Conservation (phyloP, 768 basidiomycete genomes). For the Hirschioporus abietinus region DNA sequence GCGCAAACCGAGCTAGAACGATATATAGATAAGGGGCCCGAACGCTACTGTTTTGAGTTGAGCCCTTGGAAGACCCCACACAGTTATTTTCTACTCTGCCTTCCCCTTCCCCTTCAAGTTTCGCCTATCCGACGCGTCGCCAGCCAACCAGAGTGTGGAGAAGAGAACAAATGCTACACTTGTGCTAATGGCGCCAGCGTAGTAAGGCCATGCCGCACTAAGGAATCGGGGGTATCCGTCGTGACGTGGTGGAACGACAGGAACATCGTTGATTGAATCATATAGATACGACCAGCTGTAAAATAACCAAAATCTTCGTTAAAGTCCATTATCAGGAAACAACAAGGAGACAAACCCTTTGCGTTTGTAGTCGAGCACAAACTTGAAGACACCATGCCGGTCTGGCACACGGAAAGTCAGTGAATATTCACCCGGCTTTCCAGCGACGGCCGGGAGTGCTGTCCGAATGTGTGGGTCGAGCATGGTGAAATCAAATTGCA, state of each 20-base stretch:
- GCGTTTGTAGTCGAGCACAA: slow-evolving; percentile 86
- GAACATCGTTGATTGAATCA: slow-evolving; percentile 60
- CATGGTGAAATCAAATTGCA: slow-evolving; percentile 98
- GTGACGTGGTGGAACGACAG: slow-evolving; percentile 90
- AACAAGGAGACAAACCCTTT: slow-evolving; percentile 55
- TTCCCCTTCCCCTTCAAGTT: slow-evolving; percentile 51
- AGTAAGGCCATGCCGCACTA: slow-evolving; percentile 94
- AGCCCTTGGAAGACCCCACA: too few species aligned
- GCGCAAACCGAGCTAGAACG: not conserved
- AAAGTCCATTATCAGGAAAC: not conserved
- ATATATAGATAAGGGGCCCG: not conserved
- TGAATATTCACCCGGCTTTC: slow-evolving; percentile 62
- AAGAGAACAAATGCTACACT: slow-evolving; percentile 83
- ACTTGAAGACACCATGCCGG: slow-evolving; percentile 97
- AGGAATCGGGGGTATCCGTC: slow-evolving; percentile 96
- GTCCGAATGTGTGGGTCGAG: slow-evolving; percentile 94
- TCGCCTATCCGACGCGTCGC: slow-evolving; percentile 47
- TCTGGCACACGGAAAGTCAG: slow-evolving; percentile 90
- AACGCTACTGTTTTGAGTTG: not conserved
- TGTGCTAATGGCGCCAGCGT: slow-evolving; percentile 85
- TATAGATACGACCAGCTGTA: slow-evolving; percentile 70
- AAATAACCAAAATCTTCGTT: not conserved
- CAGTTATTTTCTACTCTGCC: slow-evolving; percentile 19
- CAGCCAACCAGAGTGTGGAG: slow-evolving; percentile 80
- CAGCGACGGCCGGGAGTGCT: slow-evolving; percentile 53